Conservation (phyloP, 148 eudicot genomes). For the Rhododendron henanense region DNA sequence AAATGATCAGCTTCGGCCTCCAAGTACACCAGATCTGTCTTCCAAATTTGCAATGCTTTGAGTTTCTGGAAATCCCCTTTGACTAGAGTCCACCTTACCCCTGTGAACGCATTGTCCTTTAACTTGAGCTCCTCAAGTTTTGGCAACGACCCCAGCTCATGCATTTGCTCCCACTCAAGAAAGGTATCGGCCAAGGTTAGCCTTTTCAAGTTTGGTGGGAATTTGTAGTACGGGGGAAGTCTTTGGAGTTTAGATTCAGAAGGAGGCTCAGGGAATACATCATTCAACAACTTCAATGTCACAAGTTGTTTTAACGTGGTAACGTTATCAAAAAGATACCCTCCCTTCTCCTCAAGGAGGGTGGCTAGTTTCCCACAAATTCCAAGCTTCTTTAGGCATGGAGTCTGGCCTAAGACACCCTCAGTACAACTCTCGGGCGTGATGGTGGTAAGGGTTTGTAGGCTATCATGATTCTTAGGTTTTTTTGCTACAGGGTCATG, state of each 20-base stretch:
- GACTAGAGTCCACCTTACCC: slow-evolving; percentile 14
- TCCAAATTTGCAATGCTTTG: slow-evolving; percentile 20
- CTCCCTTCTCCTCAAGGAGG: slow-evolving; percentile 4
- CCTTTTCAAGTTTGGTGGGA: slow-evolving; percentile 27
- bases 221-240: slow-evolving; percentile 27
- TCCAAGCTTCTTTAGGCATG: not conserved
- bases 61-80: slow-evolving; percentile 27
- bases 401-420: not conserved
- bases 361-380: not conserved
- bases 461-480: not conserved
- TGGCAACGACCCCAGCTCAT: too few species aligned
- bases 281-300: slow-evolving; percentile 20
- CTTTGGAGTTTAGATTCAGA: not conserved
- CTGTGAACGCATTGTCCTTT: not conserved
- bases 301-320: slow-evolving; percentile 13
- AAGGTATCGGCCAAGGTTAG: too few species aligned
- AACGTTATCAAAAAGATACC: slow-evolving; percentile 12
- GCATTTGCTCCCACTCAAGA: too few species aligned
- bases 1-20: slow-evolving; percentile 17
- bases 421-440: not conserved
- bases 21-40: slow-evolving; percentile 21
- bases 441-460: not conserved
- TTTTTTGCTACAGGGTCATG: slow-evolving; percentile 12
- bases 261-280: slow-evolving; percentile 14
- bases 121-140: too few species aligned